Evolutionary conservation across 2,329 filamentous ascomycete genomes (phyloP).

Genomic region (Ambrosiella cleistominuta): DNA sequence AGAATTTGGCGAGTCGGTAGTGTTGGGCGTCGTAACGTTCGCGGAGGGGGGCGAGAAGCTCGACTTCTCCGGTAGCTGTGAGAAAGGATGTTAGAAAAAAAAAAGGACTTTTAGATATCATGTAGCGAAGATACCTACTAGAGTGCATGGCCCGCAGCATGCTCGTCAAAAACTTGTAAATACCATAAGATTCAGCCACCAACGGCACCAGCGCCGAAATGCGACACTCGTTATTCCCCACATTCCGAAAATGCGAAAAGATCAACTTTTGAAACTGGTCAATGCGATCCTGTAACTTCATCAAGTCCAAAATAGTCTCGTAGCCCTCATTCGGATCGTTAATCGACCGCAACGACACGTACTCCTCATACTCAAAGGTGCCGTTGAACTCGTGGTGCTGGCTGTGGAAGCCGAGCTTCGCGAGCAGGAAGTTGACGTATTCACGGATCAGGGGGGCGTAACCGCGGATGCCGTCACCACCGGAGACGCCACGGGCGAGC

Average conservation of each 20-base stretch:
- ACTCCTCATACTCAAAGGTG: slow-evolving; percentile 97
- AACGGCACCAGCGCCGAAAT: slow-evolving; percentile 87
- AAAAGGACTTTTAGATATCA: background rate
- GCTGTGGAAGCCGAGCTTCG: slow-evolving; percentile 90
- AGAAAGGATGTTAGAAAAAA: slow-evolving; percentile 14
- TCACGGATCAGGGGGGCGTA: slow-evolving; percentile 88
- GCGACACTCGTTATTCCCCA: slow-evolving; percentile 87
- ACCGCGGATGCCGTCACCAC: slow-evolving; percentile 63
- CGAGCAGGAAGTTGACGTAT: slow-evolving; percentile 89
- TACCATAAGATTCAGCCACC: slow-evolving; percentile 95
- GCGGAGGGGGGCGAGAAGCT: slow-evolving; percentile 74
- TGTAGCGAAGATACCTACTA: slow-evolving; percentile 35
- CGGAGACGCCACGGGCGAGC: slow-evolving; percentile 63
- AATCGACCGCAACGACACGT: slow-evolving; percentile 92
- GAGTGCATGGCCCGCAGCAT: slow-evolving; percentile 98
- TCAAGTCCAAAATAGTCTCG: slow-evolving; percentile 91
- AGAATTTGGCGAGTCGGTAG: slow-evolving; percentile 91
- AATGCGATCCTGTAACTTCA: slow-evolving; percentile 94
- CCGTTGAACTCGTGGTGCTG: slow-evolving; percentile 97
- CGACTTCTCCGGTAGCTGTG: slow-evolving; percentile 74
- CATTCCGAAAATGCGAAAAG: slow-evolving; percentile 85
- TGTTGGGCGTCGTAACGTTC: slow-evolving; percentile 88
- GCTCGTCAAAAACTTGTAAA: slow-evolving; percentile 99
- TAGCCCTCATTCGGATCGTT: slow-evolving; percentile 97
- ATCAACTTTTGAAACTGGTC: slow-evolving; percentile 97